phyloP scores from a whole-genome alignment of 805 yeast species.

The Ogataea saltuana region DNA sequence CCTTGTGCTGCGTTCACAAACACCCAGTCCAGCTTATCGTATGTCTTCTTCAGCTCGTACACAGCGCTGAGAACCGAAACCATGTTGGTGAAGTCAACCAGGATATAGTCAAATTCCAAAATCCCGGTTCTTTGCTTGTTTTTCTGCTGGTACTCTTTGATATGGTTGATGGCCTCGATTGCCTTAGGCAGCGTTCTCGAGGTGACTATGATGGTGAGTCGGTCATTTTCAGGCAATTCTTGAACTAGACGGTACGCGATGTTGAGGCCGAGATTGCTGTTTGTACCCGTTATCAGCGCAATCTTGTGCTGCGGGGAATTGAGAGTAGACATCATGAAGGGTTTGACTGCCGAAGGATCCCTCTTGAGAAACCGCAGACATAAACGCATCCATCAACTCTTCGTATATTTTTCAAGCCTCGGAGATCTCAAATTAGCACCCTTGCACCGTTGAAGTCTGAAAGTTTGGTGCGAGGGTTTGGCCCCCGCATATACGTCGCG shows the following conservation, averaged over 20 bases:
- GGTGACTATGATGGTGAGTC: slow-evolving; percentile 81
- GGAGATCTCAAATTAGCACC: too few species aligned
- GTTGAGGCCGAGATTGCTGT: slow-evolving; percentile 77
- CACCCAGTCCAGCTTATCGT: slow-evolving; percentile 69
- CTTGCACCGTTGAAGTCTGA: too few species aligned
- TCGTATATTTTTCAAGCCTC: too few species aligned
- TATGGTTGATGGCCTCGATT: slow-evolving; percentile 64
- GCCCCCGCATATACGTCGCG: too few species aligned
- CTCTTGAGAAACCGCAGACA: not conserved
- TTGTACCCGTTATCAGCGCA: slow-evolving; percentile 40
- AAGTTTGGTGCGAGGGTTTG: too few species aligned
- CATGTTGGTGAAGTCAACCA: slow-evolving; percentile 91
- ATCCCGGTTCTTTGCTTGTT: slow-evolving; percentile 47
- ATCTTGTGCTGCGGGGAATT: slow-evolving; percentile 20
- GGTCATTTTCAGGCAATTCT: slow-evolving; percentile 49
- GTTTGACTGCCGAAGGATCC: not conserved
- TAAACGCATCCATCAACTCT: too few species aligned
- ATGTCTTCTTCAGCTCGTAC: slow-evolving; percentile 66
- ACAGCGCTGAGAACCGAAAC: slow-evolving; percentile 76
- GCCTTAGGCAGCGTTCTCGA: slow-evolving; percentile 87
- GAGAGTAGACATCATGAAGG: too few species aligned
- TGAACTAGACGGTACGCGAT: slow-evolving; percentile 79
- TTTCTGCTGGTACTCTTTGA: slow-evolving; percentile 46
- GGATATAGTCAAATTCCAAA: slow-evolving; percentile 81
- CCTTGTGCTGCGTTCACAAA: slow-evolving; percentile 92